Conservation (phyloP, 768 basidiomycete genomes). For the Pulveroboletus sp. region DNA sequence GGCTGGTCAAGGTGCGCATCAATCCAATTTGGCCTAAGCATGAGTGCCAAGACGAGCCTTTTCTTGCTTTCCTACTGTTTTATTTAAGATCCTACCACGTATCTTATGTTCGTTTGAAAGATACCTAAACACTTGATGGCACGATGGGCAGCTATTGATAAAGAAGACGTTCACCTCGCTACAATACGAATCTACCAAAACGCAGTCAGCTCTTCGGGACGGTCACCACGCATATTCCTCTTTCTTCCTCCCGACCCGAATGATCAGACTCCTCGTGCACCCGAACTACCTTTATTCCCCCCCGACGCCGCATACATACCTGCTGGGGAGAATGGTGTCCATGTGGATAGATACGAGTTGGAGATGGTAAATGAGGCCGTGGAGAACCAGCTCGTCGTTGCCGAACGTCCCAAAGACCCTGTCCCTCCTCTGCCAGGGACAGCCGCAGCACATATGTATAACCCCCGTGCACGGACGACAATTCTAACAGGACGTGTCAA, state of each 20-base stretch:
- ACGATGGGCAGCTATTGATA: conserved; percentile 74
- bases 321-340: conserved; percentile 26
- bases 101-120: conserved; percentile 37
- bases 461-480: conserved; percentile 68
- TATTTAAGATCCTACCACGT: conserved; percentile 1
- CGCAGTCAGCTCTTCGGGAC: conserved; percentile 40
- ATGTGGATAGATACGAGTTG: conserved; percentile 74
- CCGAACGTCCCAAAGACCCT: conserved; percentile 73
- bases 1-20: conserved; percentile 78
- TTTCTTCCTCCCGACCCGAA: conserved; percentile 58
- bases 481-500: conserved; percentile 79
- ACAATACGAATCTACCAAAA: conserved; percentile 77
- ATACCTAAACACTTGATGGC: conserved; percentile 86
- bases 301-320: conserved; percentile 31
- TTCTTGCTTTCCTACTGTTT: neutral
- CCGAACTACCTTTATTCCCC: conserved; percentile 25
- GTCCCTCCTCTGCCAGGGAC: conserved; percentile 36
- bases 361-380: conserved; percentile 84
- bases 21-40: neutral
- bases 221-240: conserved; percentile 61
- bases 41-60: neutral
- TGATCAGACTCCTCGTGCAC: conserved; percentile 35
- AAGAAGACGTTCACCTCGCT: conserved; percentile 78
- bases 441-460: conserved; percentile 39
- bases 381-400: conserved; percentile 84